These are phyloP conservation scores for Rhododendron griersonianum DNA, from an alignment of 148 eudicot species.

Conservation along the genomic window DNA sequence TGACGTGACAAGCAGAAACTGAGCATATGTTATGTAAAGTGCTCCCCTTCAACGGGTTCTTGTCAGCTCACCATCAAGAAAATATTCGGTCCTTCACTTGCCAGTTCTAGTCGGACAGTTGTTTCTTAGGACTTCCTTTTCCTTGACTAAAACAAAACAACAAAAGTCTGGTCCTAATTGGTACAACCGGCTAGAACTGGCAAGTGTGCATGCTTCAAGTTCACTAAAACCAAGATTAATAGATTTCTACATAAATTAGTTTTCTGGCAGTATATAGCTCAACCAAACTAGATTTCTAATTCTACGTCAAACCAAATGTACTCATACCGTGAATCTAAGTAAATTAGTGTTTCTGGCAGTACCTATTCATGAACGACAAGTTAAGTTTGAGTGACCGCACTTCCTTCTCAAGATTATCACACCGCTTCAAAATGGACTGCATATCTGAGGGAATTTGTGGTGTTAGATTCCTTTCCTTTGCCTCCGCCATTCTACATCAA, in stretches of 20 bases:
- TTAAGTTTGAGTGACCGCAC: constrained; percentile 57
- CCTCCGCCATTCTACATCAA: constrained; percentile 53
- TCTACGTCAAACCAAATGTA: not conserved
- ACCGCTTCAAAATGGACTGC: constrained; percentile 45
- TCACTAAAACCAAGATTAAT: not conserved
- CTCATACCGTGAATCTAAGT: not conserved
- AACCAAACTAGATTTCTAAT: not conserved
- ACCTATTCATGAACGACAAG: constrained; percentile 58
- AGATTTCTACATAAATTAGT: not conserved
- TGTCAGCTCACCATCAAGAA: not conserved
- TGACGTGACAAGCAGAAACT: not conserved
- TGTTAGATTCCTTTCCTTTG: constrained; percentile 45
- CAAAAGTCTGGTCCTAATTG: not conserved
- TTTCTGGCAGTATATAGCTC: not conserved
- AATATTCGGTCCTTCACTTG: not conserved
- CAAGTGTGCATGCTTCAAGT: not conserved
- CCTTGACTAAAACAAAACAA: not conserved
- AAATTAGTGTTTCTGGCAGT: not conserved
- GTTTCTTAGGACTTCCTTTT: not conserved
- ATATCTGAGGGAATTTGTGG: constrained; percentile 46
- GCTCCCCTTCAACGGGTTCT: no score
- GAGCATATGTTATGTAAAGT: not conserved
- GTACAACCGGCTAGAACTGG: not conserved
- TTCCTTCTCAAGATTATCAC: constrained; percentile 63
- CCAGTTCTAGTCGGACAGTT: not conserved